Conservation (phyloP, 768 basidiomycete species). For the Termitomyces sp. region DNA sequence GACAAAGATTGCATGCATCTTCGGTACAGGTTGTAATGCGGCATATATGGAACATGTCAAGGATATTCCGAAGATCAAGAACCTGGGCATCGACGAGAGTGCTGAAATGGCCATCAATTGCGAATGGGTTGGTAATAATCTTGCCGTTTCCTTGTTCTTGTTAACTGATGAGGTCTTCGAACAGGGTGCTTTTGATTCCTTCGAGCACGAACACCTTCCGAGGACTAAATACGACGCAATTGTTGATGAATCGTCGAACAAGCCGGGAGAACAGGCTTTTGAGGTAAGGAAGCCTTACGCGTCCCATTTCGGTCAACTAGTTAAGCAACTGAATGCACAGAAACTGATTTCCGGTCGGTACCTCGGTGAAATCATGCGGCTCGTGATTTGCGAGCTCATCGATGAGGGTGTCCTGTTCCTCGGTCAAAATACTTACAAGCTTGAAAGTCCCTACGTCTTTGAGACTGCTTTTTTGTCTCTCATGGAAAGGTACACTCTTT, state of each 20-base stretch:
- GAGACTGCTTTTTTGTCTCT: slow-evolving; percentile 97
- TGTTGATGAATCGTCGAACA: slow-evolving; percentile 94
- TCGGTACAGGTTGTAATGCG: slow-evolving; percentile 97
- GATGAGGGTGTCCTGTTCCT: slow-evolving; percentile 97
- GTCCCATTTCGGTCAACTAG: background rate
- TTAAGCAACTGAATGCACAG: slow-evolving; percentile 25
- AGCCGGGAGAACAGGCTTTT: slow-evolving; percentile 92
- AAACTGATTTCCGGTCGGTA: slow-evolving; percentile 97
- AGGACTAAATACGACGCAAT: slow-evolving; percentile 90
- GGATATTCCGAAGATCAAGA: slow-evolving; percentile 79
- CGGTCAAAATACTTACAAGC: slow-evolving; percentile 97
- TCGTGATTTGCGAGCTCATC: slow-evolving; percentile 92
- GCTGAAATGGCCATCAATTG: slow-evolving; percentile 94
- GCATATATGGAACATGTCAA: slow-evolving; percentile 93
- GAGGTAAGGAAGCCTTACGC: slow-evolving; percentile 47
- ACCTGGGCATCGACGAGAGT: slow-evolving; percentile 59
- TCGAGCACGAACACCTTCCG: slow-evolving; percentile 90
- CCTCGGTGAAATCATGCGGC: slow-evolving; percentile 93
- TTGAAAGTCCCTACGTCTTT: slow-evolving; percentile 87
- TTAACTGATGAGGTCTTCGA: background rate
- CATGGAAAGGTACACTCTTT: slow-evolving; percentile 74
- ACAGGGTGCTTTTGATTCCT: slow-evolving; percentile 96
- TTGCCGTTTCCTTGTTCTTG: background rate
- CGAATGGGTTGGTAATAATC: slow-evolving; percentile 65
- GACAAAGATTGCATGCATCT: slow-evolving; percentile 93